Evolutionary conservation across 306 rosid genomes (phyloP).

Genomic region (Vigna radiata): DNA sequence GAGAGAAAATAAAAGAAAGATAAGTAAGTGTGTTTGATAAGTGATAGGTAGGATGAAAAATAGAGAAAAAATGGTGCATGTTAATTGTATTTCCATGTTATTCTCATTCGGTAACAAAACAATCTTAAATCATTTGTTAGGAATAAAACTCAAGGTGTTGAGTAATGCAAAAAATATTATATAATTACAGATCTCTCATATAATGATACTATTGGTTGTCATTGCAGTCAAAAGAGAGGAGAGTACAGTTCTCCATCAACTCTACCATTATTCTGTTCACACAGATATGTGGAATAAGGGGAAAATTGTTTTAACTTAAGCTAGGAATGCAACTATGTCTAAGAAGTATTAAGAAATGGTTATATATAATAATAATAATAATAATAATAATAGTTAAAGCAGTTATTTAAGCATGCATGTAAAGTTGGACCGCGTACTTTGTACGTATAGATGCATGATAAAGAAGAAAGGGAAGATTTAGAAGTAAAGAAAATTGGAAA

Average conservation of each 20-base stretch:
- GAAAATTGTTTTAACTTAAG: constrained; percentile 15
- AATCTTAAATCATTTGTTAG: background rate
- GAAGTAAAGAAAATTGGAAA: constrained; percentile 47
- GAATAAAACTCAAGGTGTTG: constrained; percentile 14
- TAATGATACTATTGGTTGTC: constrained; percentile 8
- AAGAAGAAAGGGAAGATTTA: constrained; percentile 40
- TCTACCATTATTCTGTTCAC: constrained; percentile 43
- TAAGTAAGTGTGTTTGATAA: background rate
- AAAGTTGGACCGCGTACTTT: constrained; percentile 52
- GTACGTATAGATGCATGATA: constrained; percentile 45
- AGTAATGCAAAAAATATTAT: background rate
- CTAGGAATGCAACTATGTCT: constrained; percentile 47
- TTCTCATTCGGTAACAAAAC: background rate
- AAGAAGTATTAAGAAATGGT: constrained; percentile 35
- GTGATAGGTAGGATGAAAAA: background rate
- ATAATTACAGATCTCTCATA: background rate
- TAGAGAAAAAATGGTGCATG: too few species aligned
- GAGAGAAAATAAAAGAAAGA: background rate
- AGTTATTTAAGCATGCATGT: constrained; percentile 21
- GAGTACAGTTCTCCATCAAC: constrained; percentile 22
- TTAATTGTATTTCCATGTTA: background rate
- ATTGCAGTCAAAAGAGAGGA: constrained; percentile 28
- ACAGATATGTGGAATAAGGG: constrained; percentile 16
- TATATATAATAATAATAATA: constrained; percentile 13
- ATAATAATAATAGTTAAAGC: constrained; percentile 10